Conservation (phyloP, 148 eudicot species). For the Persicaria maculosa region DNA sequence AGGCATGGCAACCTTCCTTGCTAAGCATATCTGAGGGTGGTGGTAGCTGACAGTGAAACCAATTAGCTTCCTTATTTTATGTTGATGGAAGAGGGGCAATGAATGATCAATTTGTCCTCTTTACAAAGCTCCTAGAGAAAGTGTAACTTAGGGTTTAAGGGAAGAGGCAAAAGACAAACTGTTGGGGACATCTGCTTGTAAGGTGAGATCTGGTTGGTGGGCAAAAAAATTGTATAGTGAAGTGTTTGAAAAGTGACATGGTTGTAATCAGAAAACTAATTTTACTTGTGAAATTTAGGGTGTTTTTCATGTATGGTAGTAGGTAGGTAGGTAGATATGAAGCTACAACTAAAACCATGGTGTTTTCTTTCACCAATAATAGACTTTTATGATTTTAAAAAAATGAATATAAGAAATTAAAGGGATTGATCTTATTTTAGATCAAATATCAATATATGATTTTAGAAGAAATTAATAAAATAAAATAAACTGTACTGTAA, state of each 20-base stretch:
- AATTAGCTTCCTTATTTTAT: background rate
- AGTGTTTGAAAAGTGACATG: background rate
- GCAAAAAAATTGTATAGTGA: background rate
- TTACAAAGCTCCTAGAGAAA: background rate
- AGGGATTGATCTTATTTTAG: background rate
- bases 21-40: slow-evolving; percentile 73
- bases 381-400: no score
- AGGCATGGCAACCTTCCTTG: slow-evolving; percentile 82
- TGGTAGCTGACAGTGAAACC: slow-evolving; percentile 32
- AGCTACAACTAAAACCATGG: background rate
- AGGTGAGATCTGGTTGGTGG: background rate
- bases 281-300: slow-evolving; percentile 14
- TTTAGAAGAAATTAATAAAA: background rate
- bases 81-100: background rate
- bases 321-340: background rate
- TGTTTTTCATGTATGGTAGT: slow-evolving; percentile 19
- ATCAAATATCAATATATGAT: slow-evolving; percentile 1
- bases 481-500: background rate
- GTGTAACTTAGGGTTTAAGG: background rate
- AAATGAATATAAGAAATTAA: background rate
- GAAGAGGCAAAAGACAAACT: background rate
- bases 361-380: background rate
- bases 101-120: background rate
- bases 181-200: background rate
- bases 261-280: slow-evolving; percentile 17